A percentile compares a stretch with the other conserved stretches of the same genome.
These are phyloP conservation scores for Ganoderma resinaceum DNA, from an alignment of 1,284 basidiomycete genomes.

Conservation along the genomic window DNA sequence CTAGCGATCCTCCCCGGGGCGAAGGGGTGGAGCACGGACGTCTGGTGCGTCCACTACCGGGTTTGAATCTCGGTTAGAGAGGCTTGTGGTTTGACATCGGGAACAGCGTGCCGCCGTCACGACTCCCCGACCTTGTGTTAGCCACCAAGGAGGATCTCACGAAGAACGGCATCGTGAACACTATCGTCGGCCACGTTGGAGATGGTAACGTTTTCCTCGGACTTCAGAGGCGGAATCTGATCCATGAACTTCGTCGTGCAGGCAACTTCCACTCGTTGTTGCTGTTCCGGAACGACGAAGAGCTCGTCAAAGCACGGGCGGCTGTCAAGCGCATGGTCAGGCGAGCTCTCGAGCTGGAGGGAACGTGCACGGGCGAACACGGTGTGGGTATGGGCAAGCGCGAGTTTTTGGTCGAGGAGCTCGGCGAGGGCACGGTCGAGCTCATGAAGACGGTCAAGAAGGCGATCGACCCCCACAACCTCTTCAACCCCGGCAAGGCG, in stretches of 20 bases:
- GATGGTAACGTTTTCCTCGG: conserved; percentile 10
- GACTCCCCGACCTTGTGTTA: conserved; percentile 9
- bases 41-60: conserved; percentile 62
- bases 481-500: conserved; percentile 91
- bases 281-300: conserved; percentile 68
- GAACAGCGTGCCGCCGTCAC: neutral
- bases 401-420: conserved; percentile 76
- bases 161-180: conserved; percentile 5
- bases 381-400: conserved; percentile 90
- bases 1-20: conserved; percentile 70
- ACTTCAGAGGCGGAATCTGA: neutral
- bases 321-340: conserved; percentile 74
- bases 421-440: conserved; percentile 83
- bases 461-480: conserved; percentile 75
- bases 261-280: conserved; percentile 67
- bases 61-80: neutral
- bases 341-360: conserved; percentile 77
- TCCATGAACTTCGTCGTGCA: conserved; percentile 25
- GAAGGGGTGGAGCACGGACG: conserved; percentile 84
- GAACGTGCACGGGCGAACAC: conserved; percentile 88
- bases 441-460: conserved; percentile 87
- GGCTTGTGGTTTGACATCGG: conserved; percentile 15
- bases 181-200: conserved; percentile 19
- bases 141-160: conserved; percentile 15
- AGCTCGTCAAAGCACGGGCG: conserved; percentile 55